A percentile compares a stretch with the other conserved stretches of the same genome.
phyloP scores from a whole-genome alignment of 768 basidiomycete genomes.

The Amanita rubescens region DNA sequence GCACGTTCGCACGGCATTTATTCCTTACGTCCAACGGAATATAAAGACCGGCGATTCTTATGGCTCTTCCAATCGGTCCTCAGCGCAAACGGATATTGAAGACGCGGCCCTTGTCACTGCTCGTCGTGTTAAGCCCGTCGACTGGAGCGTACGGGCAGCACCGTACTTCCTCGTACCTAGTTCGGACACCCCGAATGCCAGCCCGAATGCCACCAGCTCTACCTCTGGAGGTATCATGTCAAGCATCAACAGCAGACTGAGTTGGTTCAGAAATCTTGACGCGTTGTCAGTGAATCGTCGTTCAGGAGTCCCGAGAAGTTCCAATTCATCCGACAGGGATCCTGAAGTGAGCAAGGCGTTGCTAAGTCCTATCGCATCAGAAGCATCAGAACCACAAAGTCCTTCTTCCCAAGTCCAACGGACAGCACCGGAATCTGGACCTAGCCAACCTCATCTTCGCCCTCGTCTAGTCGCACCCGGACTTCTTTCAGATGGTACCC shows the following conservation, averaged over 20 bases:
- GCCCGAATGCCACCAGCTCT: constrained; percentile 13
- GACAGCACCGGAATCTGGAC: background rate
- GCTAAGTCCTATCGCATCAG: constrained; percentile 16
- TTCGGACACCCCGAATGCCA: constrained; percentile 11
- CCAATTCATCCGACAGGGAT: constrained; percentile 33
- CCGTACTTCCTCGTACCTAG: constrained; percentile 12
- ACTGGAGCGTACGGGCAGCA: constrained; percentile 25
- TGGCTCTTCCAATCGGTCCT: constrained; percentile 24
- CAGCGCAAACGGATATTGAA: constrained; percentile 26
- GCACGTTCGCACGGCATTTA: background rate
- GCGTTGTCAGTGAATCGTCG: constrained; percentile 14
- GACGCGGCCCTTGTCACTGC: constrained; percentile 48
- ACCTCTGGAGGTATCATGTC: constrained; percentile 26
- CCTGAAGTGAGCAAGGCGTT: constrained; percentile 36
- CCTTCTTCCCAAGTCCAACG: background rate
- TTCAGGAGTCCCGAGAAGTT: constrained; percentile 15
- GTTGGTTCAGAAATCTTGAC: constrained; percentile 48
- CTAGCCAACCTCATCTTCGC: background rate
- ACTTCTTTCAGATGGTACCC: constrained; percentile 29
- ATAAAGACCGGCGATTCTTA: constrained; percentile 13
- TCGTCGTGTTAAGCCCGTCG: constrained; percentile 37
- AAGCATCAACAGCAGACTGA: constrained; percentile 41
- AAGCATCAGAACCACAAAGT: background rate
- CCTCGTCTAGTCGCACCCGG: constrained; percentile 19
- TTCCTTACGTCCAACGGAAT: constrained; percentile 13